Conservation (phyloP, 345 rosid species). For the Hevea brasiliensis region DNA sequence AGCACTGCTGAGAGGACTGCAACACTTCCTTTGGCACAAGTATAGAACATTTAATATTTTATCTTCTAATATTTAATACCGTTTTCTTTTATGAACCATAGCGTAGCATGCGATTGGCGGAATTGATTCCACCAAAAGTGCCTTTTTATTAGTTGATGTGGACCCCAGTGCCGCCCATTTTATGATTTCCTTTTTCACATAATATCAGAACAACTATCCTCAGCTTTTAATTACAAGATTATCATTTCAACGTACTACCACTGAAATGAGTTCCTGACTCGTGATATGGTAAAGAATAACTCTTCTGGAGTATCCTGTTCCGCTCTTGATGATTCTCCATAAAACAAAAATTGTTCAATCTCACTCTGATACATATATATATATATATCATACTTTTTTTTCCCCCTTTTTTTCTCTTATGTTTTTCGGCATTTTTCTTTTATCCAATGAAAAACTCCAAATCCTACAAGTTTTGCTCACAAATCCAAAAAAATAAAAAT, state of each 20-base stretch:
- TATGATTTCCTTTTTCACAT: neutral
- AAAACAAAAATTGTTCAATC: neutral
- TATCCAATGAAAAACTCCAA: neutral
- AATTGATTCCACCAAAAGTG: constrained; percentile 15
- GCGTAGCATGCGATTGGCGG: constrained; percentile 22
- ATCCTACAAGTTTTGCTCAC: constrained; percentile 19
- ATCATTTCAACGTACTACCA: neutral
- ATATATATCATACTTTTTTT: neutral
- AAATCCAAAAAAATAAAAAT: constrained; percentile 11
- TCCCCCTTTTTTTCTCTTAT: neutral
- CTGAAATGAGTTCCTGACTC: too few relatives aligned
- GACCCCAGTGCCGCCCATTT: constrained; percentile 16
- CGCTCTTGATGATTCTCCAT: neutral
- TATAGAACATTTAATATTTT: too few relatives aligned
- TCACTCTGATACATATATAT: too few relatives aligned
- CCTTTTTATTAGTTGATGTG: constrained; percentile 21
- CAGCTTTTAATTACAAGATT: neutral
- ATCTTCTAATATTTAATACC: too few relatives aligned
- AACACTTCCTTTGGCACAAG: too few relatives aligned
- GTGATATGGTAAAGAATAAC: too few relatives aligned
- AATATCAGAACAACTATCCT: neutral
- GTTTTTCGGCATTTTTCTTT: neutral
- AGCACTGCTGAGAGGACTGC: too few relatives aligned
- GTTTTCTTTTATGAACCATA: too few relatives aligned
- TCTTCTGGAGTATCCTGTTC: neutral